Evolutionary conservation across 2,329 filamentous ascomycete genomes (phyloP).

Genomic region (Atkinsonella texensis): DNA sequence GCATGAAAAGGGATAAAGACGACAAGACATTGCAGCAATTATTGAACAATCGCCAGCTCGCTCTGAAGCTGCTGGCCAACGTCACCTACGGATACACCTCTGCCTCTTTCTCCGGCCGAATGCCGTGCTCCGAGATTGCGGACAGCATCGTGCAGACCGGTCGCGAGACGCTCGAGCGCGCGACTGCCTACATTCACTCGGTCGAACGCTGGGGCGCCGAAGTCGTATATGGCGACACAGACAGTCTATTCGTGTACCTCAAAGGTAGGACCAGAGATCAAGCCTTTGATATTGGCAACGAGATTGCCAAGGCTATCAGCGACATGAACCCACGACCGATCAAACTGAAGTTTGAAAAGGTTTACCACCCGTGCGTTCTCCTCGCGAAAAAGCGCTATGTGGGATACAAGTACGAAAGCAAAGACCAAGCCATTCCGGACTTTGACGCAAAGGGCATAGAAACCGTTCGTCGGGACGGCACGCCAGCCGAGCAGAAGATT

Average conservation of each 20-base stretch:
- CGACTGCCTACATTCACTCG: conserved; percentile 85
- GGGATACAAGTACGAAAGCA: conserved; percentile 87
- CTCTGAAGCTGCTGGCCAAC: conserved; percentile 93
- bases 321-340: conserved; percentile 81
- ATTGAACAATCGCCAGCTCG: conserved; percentile 85
- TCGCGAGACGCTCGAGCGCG: conserved; percentile 85
- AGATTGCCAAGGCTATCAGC: conserved; percentile 81
- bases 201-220: conserved; percentile 82
- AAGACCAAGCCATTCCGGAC: conserved; percentile 63
- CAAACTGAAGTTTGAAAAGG: conserved; percentile 97
- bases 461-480: conserved; percentile 89
- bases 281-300: conserved; percentile 84
- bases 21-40: conserved; percentile 77
- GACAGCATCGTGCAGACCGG: conserved; percentile 97
- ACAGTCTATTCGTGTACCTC: conserved; percentile 84
- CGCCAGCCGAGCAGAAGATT: conserved; percentile 90
- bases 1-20: conserved; percentile 88
- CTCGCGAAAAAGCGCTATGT: conserved; percentile 97
- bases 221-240: conserved; percentile 95
- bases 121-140: conserved; percentile 96
- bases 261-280: conserved; percentile 78
- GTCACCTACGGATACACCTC: conserved; percentile 98
- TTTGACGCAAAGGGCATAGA: conserved; percentile 99
- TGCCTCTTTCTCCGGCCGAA: conserved; percentile 88
- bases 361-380: conserved; percentile 89